phyloP scores from a whole-genome alignment of 23 red algal genomes.

The Rhodosorus marinus region DNA sequence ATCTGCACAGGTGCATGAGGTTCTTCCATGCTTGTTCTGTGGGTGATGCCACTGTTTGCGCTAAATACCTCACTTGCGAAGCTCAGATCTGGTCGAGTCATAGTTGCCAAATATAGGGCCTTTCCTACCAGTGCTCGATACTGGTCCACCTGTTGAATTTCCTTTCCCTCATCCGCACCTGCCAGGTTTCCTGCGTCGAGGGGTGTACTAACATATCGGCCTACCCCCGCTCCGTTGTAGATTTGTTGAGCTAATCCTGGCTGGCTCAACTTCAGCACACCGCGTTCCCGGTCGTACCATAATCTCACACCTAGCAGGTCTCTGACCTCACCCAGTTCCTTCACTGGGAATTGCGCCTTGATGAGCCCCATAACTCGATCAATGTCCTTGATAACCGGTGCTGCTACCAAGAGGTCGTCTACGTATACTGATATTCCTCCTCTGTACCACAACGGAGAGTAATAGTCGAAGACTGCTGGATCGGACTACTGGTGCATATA shows the following conservation, averaged over 20 bases:
- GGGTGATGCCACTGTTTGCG: not conserved
- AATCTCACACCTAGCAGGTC: not conserved
- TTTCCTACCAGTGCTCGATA: too few species aligned
- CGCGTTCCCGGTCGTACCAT: not conserved
- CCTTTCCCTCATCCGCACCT: too few species aligned
- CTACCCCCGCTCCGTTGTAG: too few species aligned
- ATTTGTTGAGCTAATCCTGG: too few species aligned
- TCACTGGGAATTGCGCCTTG: not conserved
- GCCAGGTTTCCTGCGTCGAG: too few species aligned
- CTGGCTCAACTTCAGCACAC: too few species aligned
- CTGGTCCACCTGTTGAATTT: too few species aligned
- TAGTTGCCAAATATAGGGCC: too few species aligned
- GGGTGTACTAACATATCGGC: too few species aligned
- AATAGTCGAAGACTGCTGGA: conserved; percentile 1
- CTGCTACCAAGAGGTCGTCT: too few species aligned
- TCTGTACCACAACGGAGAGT: not conserved
- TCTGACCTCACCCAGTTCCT: not conserved
- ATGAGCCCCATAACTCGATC: not conserved
- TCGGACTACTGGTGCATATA: not conserved
- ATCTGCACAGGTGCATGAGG: not conserved
- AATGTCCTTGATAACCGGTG: not conserved
- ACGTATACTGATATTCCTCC: not conserved
- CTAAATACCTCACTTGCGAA: too few species aligned
- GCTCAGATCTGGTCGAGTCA: too few species aligned
- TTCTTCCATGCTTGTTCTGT: not conserved